Percentiles rank a stretch among this genome's conserved stretches.
Conservation (phyloP, 75 land plant species). For the Pseudotsuga menziesii region DNA sequence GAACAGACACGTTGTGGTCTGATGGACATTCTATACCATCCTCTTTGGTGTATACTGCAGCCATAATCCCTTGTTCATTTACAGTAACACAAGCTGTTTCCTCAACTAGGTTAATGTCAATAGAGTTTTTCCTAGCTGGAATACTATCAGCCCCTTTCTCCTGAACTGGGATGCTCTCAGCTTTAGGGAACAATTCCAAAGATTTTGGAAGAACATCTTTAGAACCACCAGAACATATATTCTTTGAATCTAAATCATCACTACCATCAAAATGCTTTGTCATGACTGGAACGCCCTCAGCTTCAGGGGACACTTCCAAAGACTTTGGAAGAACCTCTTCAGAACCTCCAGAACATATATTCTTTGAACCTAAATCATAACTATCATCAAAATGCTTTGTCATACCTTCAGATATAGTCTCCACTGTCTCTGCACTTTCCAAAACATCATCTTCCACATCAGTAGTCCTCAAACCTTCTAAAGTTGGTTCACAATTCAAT, state of each 20-base stretch:
- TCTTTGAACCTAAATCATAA: not conserved
- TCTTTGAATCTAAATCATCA: not conserved
- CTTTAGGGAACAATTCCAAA: not conserved
- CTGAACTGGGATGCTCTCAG: not conserved
- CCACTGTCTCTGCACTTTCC: not conserved
- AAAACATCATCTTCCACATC: not conserved
- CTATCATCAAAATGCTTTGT: not conserved
- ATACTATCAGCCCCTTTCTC: too few species aligned
- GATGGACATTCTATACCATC: not conserved
- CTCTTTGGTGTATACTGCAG: not conserved
- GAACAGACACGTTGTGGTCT: not conserved
- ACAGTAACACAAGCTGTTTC: not conserved
- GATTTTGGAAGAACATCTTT: not conserved
- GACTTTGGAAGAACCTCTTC: not conserved
- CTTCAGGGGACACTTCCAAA: slow-evolving; percentile 3
- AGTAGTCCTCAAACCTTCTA: not conserved
- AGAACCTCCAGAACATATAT: not conserved
- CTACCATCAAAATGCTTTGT: not conserved
- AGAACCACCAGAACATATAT: not conserved
- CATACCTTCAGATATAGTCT: not conserved
- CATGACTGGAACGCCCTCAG: not conserved
- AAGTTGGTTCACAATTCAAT: not conserved
- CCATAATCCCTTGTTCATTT: not conserved
- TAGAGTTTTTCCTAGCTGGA: too few species aligned
- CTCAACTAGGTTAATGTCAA: not conserved